phyloP scores from a whole-genome alignment of 1,284 basidiomycete genomes.

The Trametes hirsuta region DNA sequence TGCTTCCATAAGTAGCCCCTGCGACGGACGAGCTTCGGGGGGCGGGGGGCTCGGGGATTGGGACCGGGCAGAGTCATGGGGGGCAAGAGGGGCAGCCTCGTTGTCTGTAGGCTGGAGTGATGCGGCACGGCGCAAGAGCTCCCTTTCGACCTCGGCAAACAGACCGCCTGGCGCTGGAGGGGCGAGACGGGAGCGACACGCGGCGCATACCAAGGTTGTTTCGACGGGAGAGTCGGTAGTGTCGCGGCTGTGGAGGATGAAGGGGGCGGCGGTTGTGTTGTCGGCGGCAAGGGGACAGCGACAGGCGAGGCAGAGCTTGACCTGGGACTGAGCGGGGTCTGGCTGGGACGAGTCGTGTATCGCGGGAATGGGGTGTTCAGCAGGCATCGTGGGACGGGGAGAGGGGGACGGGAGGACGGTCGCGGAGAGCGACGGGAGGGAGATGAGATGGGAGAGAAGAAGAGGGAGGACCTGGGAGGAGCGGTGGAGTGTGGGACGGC shows the following conservation, averaged over 20 bases:
- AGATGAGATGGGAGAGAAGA: slow-evolving; percentile 20
- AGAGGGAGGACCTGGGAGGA: slow-evolving; percentile 21
- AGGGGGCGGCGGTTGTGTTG: slow-evolving; percentile 28
- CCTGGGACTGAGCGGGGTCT: slow-evolving; percentile 35
- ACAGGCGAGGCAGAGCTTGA: slow-evolving; percentile 43
- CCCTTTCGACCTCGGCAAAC: slow-evolving; percentile 34
- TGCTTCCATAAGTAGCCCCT: slow-evolving; percentile 36
- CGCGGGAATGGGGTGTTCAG: slow-evolving; percentile 34
- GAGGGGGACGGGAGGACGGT: neutral
- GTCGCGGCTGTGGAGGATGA: slow-evolving; percentile 31
- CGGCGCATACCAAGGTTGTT: slow-evolving; percentile 38
- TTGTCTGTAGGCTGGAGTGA: slow-evolving; percentile 35
- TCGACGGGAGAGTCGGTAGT: slow-evolving; percentile 35
- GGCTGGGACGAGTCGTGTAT: slow-evolving; percentile 29
- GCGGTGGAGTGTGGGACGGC: slow-evolving; percentile 15
- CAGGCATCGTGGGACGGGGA: slow-evolving; percentile 36
- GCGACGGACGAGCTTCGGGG: slow-evolving; percentile 32
- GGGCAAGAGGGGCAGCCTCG: slow-evolving; percentile 31
- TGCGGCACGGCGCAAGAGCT: slow-evolving; percentile 35
- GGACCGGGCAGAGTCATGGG: slow-evolving; percentile 22
- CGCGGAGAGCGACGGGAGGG: neutral
- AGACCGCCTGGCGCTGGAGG: slow-evolving; percentile 21
- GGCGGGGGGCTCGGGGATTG: slow-evolving; percentile 25
- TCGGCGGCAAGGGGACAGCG: slow-evolving; percentile 40
- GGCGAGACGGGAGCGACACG: slow-evolving; percentile 37